Evolutionary conservation across 345 rosid species (phyloP), one percentile per base, ranked within the genome.

Genomic region (Salix purpurea): DNA sequence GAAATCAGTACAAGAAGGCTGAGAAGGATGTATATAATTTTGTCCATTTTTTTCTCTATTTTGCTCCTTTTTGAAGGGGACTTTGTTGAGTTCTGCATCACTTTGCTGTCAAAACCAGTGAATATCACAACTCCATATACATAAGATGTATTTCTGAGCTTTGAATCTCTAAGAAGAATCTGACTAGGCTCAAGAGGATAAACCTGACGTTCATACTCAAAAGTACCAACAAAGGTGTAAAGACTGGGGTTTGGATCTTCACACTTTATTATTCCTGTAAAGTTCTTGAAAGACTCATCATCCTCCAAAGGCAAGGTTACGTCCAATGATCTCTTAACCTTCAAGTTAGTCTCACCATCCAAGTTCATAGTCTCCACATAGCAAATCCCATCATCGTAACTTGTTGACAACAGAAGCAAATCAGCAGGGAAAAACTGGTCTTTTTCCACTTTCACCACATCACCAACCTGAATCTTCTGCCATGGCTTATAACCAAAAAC

Each of bases 361-460:
- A 96, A 86, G 80, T 96, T 96, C 99, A 96, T 96, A 39, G 99
- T 96, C 90, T 96, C 99, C 48, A 96, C 99, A 72, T 96, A 96
- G 79, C 98, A 93, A 77, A 96, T 90, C 79, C 98, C 99, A 73
- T 96, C 99, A 68, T 92, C 99, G 44, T 93, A 96, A 84, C 91
- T 88, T 0, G 97, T 89, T 10, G 99, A 91, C 90, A 96, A 78
- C 37, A 96, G 87, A 67, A 93, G 90, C 79, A 96, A 81, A 86
- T 96, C 99, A 37, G 98, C 94, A 0, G 99, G 98, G 69, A 96
- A 96, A 78, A 93, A 96, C 81, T 91, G 90, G 82, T 96, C 97
- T 72, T 96, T 96, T 81, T 96, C 91, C 76, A 93, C 94, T 84
- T 85, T 93, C 36, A 96, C 87, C 65, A 96, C 81, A 76, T 95